Evolutionary conservation across 2,329 filamentous ascomycete genomes (phyloP).

Genomic region (Diaporthe sp.): DNA sequence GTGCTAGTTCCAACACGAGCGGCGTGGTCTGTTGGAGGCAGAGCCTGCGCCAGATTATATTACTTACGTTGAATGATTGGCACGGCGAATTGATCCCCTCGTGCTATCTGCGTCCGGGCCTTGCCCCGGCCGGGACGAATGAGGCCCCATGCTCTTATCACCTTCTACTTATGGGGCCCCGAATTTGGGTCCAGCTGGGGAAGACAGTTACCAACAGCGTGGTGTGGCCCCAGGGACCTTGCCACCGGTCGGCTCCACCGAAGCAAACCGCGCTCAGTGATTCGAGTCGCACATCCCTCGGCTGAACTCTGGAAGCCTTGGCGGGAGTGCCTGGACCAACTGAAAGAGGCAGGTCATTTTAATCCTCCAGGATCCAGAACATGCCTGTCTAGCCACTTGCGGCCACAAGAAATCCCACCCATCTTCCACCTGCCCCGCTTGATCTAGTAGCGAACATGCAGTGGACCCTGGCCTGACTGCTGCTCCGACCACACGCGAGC

Average conservation of each 20-base stretch:
- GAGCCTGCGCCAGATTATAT: neutral
- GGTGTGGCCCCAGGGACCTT: neutral
- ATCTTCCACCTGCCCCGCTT: slow-evolving; percentile 14
- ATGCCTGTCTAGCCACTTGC: neutral
- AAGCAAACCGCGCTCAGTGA: neutral
- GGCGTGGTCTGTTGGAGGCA: neutral
- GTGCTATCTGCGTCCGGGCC: slow-evolving; percentile 4
- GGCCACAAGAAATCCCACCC: neutral
- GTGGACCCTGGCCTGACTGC: slow-evolving; percentile 25
- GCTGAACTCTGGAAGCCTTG: slow-evolving; percentile 1
- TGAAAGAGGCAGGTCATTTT: slow-evolving; percentile 4
- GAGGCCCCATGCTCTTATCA: slow-evolving; percentile 2
- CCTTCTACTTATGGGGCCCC: slow-evolving; percentile 10
- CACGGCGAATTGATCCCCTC: neutral
- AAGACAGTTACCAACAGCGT: slow-evolving; percentile 5
- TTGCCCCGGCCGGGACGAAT: neutral
- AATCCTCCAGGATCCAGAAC: slow-evolving; percentile 27
- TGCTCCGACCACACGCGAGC: slow-evolving; percentile 9
- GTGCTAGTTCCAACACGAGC: slow-evolving; percentile 8
- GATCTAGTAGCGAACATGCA: slow-evolving; percentile 28
- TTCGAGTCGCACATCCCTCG: neutral
- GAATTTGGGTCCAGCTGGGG: neutral
- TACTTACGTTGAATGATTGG: slow-evolving; percentile 9
- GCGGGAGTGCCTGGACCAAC: neutral
- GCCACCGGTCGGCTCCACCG: neutral